Evolutionary conservation across 2,329 filamentous ascomycete species (phyloP), one percentile per base, ranked within the genome.

Genomic region (Raffaelea albimanens): DNA sequence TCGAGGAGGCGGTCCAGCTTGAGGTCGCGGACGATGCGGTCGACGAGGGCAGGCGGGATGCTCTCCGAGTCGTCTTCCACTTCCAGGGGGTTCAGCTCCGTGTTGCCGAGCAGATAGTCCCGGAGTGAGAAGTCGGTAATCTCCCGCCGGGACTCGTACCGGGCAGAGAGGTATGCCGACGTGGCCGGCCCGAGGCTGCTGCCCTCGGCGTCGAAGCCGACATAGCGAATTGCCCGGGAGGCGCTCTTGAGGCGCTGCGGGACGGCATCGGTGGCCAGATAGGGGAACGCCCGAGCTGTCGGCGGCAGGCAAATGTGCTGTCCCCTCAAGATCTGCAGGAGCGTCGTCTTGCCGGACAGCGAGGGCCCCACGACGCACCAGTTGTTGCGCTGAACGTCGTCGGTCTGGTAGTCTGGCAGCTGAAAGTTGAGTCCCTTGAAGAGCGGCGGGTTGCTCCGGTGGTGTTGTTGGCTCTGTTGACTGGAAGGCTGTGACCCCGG

Each of bases 311-410:
- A 85, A 29, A 95, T 68, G 55, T 90, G 75, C 49, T 83, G 76
- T 9, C 90, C 91, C 29, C 82, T 74, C 10, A 97, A 70, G 19
- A 91, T 69, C 51, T 95, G 79, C 3, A 97, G 72, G 48, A 98
- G 82, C 0, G 85, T 85, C 1, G 89, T 94, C 61, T 91, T 87
- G 1, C 86, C 86, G 1, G 82, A 77, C 1, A 85, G 77, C 0
- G 85, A 89, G 0, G 87, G 81, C 0, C 88, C 89, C 22, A 97
- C 72, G 36, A 98, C 72, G 36, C 87, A 85, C 90, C 90, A 97
- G 61, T 87, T 79, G 55, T 85, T n/a, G n/a, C n/a, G n/a, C n/a
- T n/a, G n/a, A n/a, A n/a, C n/a, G n/a, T n/a, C n/a, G n/a, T n/a
- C n/a, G n/a, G n/a, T n/a, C n/a, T n/a, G n/a, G 16, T 34, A 10